Percentiles rank a stretch among this genome's conserved stretches.
phyloP scores from a whole-genome alignment of 2,329 filamentous ascomycete genomes.

The Colletotrichum sp. region DNA sequence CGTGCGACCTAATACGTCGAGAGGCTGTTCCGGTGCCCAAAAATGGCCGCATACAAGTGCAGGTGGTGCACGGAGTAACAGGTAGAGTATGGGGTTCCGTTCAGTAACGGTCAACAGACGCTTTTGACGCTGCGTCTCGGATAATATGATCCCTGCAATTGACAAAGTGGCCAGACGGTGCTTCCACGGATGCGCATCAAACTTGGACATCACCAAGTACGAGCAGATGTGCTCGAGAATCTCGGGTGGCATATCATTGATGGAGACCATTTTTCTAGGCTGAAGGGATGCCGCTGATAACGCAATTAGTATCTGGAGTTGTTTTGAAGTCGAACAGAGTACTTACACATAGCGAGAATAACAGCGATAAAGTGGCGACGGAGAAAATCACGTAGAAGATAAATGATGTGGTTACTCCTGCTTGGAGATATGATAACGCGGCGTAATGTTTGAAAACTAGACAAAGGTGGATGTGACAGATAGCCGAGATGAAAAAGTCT shows the following conservation, averaged over 20 bases:
- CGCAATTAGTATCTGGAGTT: neutral
- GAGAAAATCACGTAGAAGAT: fast-evolving
- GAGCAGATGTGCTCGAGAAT: neutral
- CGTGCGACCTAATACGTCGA: neutral
- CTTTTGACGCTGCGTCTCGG: neutral
- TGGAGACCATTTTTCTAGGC: neutral
- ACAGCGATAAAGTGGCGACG: fast-evolving
- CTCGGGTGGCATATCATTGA: neutral
- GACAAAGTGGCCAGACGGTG: fast-evolving
- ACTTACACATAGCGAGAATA: neutral
- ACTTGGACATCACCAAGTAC: neutral
- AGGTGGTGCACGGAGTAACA: neutral
- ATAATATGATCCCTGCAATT: fast-evolving
- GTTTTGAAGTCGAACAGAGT: fast-evolving
- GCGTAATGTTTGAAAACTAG: neutral
- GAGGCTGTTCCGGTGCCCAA: neutral
- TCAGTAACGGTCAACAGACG: neutral
- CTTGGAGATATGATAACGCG: neutral
- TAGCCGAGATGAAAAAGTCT: too few species aligned
- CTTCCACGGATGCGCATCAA: neutral
- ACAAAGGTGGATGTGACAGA: neutral
- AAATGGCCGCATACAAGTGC: neutral
- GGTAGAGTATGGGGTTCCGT: neutral
- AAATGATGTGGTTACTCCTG: fast-evolving
- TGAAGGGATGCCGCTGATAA: fast-evolving